Percentiles rank a stretch among this genome's conserved stretches.
Evolutionary conservation across 306 rosid genomes (phyloP).

Genomic region (Prunus mongolica): DNA sequence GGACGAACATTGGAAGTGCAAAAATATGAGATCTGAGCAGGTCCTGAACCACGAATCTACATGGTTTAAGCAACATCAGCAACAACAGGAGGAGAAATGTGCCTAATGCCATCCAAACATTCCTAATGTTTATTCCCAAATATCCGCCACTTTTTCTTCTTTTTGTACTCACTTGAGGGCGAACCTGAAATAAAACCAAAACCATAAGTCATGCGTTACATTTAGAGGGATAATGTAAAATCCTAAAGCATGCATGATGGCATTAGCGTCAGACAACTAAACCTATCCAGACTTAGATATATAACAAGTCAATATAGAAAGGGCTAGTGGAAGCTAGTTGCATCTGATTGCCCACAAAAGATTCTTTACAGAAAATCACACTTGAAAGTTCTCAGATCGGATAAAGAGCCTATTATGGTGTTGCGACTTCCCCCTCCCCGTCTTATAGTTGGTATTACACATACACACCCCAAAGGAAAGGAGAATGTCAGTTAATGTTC

Average conservation of each 20-base stretch:
- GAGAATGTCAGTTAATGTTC: neutral
- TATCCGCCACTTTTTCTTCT: conserved; percentile 81
- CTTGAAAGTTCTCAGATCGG: neutral
- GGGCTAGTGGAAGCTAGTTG: neutral
- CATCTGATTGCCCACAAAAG: neutral
- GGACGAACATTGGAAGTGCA: neutral
- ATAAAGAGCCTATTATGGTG: neutral
- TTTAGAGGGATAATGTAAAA: neutral
- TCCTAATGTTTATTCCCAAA: conserved; percentile 60
- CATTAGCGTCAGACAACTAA: neutral
- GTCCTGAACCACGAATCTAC: conserved; percentile 11
- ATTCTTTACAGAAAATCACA: neutral
- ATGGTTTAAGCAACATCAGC: neutral
- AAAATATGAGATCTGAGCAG: neutral
- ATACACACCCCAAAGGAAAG: neutral
- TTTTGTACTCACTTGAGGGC: conserved; percentile 53
- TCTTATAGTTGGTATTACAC: neutral
- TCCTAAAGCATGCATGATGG: neutral
- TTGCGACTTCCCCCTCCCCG: neutral
- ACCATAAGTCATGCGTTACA: conserved; percentile 2
- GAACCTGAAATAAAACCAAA: conserved; percentile 37
- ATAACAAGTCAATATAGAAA: neutral
- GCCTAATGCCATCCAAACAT: conserved; percentile 8
- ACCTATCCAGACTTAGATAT: neutral
- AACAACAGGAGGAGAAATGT: neutral